Evolutionary conservation across 306 rosid species (phyloP), one percentile per base, ranked within the genome.

Genomic region (Gleditsia sinensis): DNA sequence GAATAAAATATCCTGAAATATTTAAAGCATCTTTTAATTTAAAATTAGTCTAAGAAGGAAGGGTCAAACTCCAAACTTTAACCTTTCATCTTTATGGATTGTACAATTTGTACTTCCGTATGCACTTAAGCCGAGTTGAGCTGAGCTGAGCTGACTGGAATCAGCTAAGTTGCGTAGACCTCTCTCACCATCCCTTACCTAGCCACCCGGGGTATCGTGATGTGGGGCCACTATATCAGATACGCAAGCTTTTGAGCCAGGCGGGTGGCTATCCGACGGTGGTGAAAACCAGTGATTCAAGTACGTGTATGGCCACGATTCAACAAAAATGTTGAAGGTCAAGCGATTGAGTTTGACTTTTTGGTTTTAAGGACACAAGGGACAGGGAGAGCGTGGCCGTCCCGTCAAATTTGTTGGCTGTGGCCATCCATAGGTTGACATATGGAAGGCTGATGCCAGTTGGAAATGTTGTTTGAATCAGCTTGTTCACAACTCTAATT

Each of bases 171-270:
- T 50, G 9, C 61, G 16, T 3, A 32, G n/a, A 14, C 65, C 63
- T 7, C 49, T 32, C 14, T 10, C n/a, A 32, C 59, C 14, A 53
- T 23, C 32, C 32, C 48, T 36, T 3, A n/a, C n/a, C n/a, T n/a
- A 61, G 14, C 48, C 30, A 42, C 66, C 24, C 14, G 24, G 0
- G 6, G 1, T 19, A 20, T 30, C 75, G 40, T 58, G 75, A 55
- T 16, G 34, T 58, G 72, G 78, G 79, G 45, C 82, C 70, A 75
- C 74, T 54, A 71, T 23, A 45, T 78, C 75, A 24, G 62, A 46
- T n/a, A 69, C 60, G 45, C 74, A 3, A 11, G 74, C 68, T 25
- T 17, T 16, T 13, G 7, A 39, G 62, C 48, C 45, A 23, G 43
- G 43, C 39, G 43, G 71, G 54, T 39, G 3, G 46, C 11, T 3